Base-by-base conservation (phyloP, 495 filamentous ascomycete species). In the Bacidia rubella region DNA sequence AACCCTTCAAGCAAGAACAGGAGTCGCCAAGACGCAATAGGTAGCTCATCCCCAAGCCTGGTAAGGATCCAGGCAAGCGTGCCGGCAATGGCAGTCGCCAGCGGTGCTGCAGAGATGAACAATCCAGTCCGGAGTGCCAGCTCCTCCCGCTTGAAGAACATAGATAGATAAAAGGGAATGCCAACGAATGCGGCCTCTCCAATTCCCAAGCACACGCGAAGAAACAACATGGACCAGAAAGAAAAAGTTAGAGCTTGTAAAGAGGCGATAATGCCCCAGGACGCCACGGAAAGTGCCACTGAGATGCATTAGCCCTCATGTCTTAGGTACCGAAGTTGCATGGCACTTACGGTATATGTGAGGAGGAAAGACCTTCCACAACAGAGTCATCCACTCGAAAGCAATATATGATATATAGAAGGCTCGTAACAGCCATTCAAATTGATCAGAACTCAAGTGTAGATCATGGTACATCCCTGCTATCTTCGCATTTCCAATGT, bases 401-500 rank as follows among this genome's bases (percentile, higher is more conserved):
- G 78, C 62, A 57, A 90, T 81, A 65, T 89, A 93, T 38, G 75
- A 80, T 55, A 81, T 80, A 52, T 85, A 85, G 57, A 81, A 81
- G 0, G 75, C 73, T 0, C 82, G 79, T 40, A 84, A 70, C 10
- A 82, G 72, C 80, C 80, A 83, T 62, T 81, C 76, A 70, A 80
- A 82, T 60, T 79, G 73, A 24, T 64, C 63, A 29, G 73, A 74
- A 60, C 65, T 70, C 10, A 76, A 71, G 27, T 69, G 62, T 2
- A 90, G 67, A 66, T 89, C 85, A 5, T 75, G 67, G 41, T 76
- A 72, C 47, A 90, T 70, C 38, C 84, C 85, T 15, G 85, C 83
- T 40, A 90, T 81, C 52, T 74, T 80, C 9, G 86, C 86, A 65
- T 88, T 88, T 54, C 84, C 84, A 54, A 88, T 87, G 64, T 88